Percentiles rank a stretch among this genome's conserved stretches.
Conservation (phyloP, 495 filamentous ascomycete genomes). For the Tetracladium marchalianum region DNA sequence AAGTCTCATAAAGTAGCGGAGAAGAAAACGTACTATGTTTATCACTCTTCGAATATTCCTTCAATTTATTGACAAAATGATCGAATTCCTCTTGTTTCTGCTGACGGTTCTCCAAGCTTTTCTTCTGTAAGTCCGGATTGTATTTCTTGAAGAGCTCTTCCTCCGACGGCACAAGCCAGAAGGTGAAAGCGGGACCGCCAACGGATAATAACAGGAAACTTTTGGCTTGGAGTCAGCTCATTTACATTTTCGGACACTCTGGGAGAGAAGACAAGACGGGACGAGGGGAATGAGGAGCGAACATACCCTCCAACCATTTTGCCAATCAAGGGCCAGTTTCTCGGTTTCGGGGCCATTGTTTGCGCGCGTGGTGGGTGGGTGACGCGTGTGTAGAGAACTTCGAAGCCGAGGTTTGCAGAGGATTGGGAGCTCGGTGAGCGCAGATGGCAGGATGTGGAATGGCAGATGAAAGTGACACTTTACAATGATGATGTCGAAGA, state of each 20-base stretch:
- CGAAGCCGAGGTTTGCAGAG: neutral
- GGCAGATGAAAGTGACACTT: constrained; percentile 5
- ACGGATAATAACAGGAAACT: constrained; percentile 62
- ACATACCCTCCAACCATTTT: constrained; percentile 35
- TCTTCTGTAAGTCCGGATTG: constrained; percentile 85
- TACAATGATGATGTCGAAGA: constrained; percentile 7
- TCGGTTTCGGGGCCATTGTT: constrained; percentile 19
- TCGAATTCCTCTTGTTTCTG: constrained; percentile 75
- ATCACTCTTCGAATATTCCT: constrained; percentile 81
- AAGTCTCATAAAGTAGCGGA: neutral
- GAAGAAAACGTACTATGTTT: constrained; percentile 49
- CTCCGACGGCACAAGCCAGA: constrained; percentile 72
- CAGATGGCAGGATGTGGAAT: neutral
- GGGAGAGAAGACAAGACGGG: neutral
- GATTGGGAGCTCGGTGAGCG: too few relatives aligned
- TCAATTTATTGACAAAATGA: constrained; percentile 71
- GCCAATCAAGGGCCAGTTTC: constrained; percentile 23
- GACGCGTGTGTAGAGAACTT: constrained; percentile 10
- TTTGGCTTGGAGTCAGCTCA: neutral
- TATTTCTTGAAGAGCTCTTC: constrained; percentile 88
- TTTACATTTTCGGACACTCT: neutral
- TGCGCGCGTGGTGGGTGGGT: constrained; percentile 20
- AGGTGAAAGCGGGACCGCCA: constrained; percentile 78
- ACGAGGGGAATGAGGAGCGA: neutral
- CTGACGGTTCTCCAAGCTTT: constrained; percentile 63